Percentiles rank a stretch among this genome's conserved stretches.
These are phyloP conservation scores for Rhododendron ferrugineum DNA, from an alignment of 148 eudicot species.

Conservation along the genomic window DNA sequence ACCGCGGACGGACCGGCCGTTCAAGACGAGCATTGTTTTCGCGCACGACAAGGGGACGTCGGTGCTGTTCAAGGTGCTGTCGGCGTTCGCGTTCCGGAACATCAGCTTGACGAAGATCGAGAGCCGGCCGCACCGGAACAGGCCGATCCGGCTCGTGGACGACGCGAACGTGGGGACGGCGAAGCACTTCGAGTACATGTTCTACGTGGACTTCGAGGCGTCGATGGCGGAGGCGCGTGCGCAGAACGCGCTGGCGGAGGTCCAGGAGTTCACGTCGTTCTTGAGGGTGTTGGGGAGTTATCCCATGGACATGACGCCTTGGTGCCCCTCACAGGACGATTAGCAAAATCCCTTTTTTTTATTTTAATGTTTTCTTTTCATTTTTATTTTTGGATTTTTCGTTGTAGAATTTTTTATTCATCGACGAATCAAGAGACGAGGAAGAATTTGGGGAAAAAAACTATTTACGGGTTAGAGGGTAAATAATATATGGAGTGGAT, in stretches of 20 bases:
- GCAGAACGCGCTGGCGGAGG: constrained; percentile 91
- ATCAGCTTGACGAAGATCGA: constrained; percentile 90
- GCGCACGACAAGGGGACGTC: constrained; percentile 90
- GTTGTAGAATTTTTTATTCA: neutral
- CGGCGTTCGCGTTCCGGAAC: constrained; percentile 91
- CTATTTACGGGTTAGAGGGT: neutral
- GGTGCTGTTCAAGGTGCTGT: constrained; percentile 88
- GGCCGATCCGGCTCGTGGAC: constrained; percentile 73
- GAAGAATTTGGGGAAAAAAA: neutral
- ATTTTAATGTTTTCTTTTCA: neutral
- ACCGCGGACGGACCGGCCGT: constrained; percentile 78
- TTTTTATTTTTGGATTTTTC: neutral
- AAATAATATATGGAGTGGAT: constrained; percentile 1
- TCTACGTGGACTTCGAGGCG: constrained; percentile 93
- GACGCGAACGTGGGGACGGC: constrained; percentile 87
- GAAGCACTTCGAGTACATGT: constrained; percentile 96
- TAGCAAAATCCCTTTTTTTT: neutral
- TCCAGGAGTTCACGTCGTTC: constrained; percentile 91
- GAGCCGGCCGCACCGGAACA: constrained; percentile 83
- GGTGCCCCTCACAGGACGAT: constrained; percentile 51
- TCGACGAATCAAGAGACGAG: neutral
- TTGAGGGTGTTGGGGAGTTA: constrained; percentile 92
- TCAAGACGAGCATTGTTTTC: constrained; percentile 95
- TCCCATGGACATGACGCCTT: constrained; percentile 97
- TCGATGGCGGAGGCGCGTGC: constrained; percentile 92